phyloP scores from a whole-genome alignment of 129 eudicot species.

The Pseudognaphalium luteoalbum region DNA sequence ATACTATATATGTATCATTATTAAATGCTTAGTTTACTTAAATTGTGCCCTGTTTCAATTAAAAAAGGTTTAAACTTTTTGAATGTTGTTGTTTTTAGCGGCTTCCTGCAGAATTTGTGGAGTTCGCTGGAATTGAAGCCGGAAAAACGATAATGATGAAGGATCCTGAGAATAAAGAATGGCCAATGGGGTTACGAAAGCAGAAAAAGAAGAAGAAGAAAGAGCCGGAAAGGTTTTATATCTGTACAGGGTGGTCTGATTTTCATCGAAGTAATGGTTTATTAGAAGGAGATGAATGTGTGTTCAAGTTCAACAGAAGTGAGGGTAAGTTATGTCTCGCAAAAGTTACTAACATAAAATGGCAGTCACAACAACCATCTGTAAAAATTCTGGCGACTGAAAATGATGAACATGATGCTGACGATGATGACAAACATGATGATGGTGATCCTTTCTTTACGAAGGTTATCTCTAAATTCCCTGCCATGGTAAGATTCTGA shows the following conservation, averaged over 20 bases:
- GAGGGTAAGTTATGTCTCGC: conserved; percentile 24
- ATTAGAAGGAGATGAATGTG: conserved; percentile 27
- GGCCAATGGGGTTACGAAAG: not conserved
- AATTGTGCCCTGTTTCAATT: not conserved
- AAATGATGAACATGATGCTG: not conserved
- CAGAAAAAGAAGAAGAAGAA: not conserved
- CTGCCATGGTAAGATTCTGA: not conserved
- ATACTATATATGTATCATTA: not conserved
- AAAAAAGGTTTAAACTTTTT: not conserved
- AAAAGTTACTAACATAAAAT: conserved; percentile 13
- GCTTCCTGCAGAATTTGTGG: conserved; percentile 17
- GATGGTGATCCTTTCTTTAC: not conserved
- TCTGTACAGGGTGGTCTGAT: not conserved
- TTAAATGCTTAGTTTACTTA: not conserved
- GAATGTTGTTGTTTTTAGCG: conserved; percentile 18
- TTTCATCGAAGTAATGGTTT: conserved; percentile 17
- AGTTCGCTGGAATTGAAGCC: conserved; percentile 21
- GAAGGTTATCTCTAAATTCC: not conserved
- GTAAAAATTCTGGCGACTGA: not conserved
- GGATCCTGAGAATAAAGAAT: conserved; percentile 20
- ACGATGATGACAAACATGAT: not conserved
- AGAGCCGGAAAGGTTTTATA: not conserved
- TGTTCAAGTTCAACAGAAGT: conserved; percentile 22
- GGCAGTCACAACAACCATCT: not conserved
- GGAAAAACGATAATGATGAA: conserved; percentile 6